These are phyloP conservation scores for Stephanocyclus meneghinianus DNA, from an alignment of 352 stramenopile genomes.

Conservation along the genomic window DNA sequence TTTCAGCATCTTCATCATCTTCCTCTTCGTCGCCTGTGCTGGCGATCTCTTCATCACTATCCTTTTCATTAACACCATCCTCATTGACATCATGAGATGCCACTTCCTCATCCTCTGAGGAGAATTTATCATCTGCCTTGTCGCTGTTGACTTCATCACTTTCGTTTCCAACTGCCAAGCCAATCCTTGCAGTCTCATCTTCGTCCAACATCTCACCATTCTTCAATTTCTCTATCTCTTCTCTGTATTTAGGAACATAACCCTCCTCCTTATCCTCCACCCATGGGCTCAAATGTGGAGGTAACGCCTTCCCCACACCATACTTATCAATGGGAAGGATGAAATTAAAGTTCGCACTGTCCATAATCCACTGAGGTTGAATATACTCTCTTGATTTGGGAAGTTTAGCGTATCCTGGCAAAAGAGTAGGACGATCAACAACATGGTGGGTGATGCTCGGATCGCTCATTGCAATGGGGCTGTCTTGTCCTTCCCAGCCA, in stretches of 20 bases:
- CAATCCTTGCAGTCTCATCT: constrained; percentile 1
- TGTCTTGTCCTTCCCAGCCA: constrained; percentile 92
- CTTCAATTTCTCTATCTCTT: constrained; percentile 87
- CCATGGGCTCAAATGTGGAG: constrained; percentile 92
- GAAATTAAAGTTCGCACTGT: constrained; percentile 96
- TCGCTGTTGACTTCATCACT: neutral
- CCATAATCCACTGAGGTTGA: constrained; percentile 99
- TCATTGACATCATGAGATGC: neutral
- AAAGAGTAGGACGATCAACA: constrained; percentile 91
- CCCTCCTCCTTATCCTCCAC: constrained; percentile 95
- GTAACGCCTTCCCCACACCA: constrained; percentile 88
- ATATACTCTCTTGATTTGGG: constrained; percentile 91
- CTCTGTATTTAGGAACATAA: constrained; percentile 96
- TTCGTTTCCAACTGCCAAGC: constrained; percentile 5
- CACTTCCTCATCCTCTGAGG: neutral
- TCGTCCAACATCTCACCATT: constrained; percentile 66
- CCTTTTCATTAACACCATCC: constrained; percentile 33
- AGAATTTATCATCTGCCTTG: neutral
- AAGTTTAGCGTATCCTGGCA: constrained; percentile 74
- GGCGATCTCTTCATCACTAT: constrained; percentile 49
- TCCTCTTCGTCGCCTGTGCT: constrained; percentile 81
- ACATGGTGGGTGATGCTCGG: constrained; percentile 96
- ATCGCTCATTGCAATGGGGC: constrained; percentile 89
- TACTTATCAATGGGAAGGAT: constrained; percentile 92
- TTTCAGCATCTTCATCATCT: constrained; percentile 78